phyloP scores from a whole-genome alignment of 2,329 filamentous ascomycete species.

The Aspergillus sp. region DNA sequence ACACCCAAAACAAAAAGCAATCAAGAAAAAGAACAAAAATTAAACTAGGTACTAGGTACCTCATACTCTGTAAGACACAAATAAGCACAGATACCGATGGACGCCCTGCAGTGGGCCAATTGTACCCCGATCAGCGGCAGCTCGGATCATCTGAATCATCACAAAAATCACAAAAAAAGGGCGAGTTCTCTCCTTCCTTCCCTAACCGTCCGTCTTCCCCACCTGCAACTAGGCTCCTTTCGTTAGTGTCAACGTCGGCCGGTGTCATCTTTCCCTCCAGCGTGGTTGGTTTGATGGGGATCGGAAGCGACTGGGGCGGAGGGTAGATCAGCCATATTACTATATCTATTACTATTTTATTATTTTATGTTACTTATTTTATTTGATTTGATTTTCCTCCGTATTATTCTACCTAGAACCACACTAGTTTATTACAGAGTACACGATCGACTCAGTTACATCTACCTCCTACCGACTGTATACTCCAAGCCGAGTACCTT shows the following conservation, averaged over 20 bases:
- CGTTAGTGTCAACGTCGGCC: constrained; percentile 36
- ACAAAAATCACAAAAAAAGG: constrained; percentile 2
- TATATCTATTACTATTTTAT: constrained; percentile 2
- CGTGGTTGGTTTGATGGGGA: constrained; percentile 15
- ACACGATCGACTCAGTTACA: background rate
- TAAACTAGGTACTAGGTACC: background rate
- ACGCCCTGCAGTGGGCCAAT: no score
- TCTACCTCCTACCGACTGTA: no score
- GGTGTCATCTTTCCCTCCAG: constrained; percentile 24
- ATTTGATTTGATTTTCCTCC: background rate
- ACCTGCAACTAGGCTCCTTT: constrained; percentile 24
- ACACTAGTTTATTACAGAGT: no score
- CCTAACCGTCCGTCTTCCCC: constrained; percentile 11
- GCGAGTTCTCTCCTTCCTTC: constrained; percentile 12
- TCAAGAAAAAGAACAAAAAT: background rate
- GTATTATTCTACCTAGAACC: no score
- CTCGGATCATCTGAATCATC: constrained; percentile 20
- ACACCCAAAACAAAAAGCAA: background rate
- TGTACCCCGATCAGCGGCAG: constrained; percentile 3
- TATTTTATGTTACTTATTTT: constrained; percentile 5
- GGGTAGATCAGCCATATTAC: constrained; percentile 32
- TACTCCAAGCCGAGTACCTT: no score
- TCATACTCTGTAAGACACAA: constrained; percentile 1
- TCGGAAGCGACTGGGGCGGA: constrained; percentile 34
- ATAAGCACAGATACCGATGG: no score